Base-by-base conservation (phyloP, 2,329 filamentous ascomycete species). In the Penicillium crustosum region DNA sequence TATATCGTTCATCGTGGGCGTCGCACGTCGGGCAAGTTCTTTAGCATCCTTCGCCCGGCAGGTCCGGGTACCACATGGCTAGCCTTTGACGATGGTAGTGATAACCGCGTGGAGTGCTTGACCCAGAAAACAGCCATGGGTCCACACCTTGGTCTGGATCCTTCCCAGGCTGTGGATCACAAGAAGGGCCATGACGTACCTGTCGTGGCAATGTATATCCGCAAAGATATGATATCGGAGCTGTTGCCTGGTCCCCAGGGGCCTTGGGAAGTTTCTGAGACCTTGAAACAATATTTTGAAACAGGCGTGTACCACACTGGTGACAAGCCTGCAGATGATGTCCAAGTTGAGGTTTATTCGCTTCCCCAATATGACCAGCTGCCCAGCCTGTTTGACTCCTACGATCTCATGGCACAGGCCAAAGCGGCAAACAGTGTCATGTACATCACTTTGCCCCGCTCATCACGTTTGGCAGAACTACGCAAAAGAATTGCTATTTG, bases 1-100 rank as follows among this genome's bases (percentile, higher is more conserved):
- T 83, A 86, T 61, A 74, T 86, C 33, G 82, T 85, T 3, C 85
- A 88, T 65, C 81, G 81, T 59, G 84, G 83, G 27, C 79, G 79
- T 43, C 79, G 86, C 17, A 81, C 81, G 21, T 86, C 83, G 6
- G 81, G 81, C 48, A 78, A 82, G 38, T 87, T 86, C 72, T 83
- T 84, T 63, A 80, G 82, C n/a, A 81, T 86, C 35, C 70, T 88
- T 48, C 79, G 85, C 31, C 85, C 85, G 1, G 77, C 78, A 44
- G 84, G 84, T 2, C 80, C 80, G 6, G 79, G 78, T 10, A 77
- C 79, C 9, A 81, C 78, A 45, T 88, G 85, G 85, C 81, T 87
- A 54, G 80, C 78, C 35, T 87, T 86, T 61, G 79, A 83, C 33
- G 82, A 84, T 61, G 79, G 78, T 54, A 79, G 81, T 31, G 81